phyloP scores from a whole-genome alignment of 2,329 filamentous ascomycete genomes.

The Phaeosphaeriaceae sp. region DNA sequence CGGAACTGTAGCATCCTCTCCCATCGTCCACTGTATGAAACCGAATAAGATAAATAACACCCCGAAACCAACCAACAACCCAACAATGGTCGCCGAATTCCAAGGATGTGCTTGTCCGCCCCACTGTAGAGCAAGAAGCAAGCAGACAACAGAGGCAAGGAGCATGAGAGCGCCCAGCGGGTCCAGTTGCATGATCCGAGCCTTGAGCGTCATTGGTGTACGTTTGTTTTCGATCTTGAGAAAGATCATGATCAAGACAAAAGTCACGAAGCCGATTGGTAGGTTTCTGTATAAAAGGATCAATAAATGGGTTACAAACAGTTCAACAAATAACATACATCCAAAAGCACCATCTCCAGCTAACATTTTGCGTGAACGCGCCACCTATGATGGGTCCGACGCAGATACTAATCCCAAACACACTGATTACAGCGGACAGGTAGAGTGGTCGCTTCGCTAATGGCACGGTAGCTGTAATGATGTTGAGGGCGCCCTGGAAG shows the following conservation, averaged over 20 bases:
- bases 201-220: background rate
- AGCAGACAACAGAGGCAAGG: constrained; percentile 47
- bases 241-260: constrained; percentile 1
- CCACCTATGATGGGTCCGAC: constrained; percentile 11
- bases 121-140: constrained; percentile 56
- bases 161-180: constrained; percentile 47
- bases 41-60: constrained; percentile 31
- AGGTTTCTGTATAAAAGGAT: constrained; percentile 1
- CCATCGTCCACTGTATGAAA: constrained; percentile 6
- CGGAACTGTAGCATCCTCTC: constrained; percentile 34
- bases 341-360: constrained; percentile 13
- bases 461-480: background rate
- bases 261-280: constrained; percentile 1
- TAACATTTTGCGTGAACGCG: constrained; percentile 2
- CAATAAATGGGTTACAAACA: background rate
- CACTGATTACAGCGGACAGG: background rate
- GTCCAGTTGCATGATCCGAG: constrained; percentile 8
- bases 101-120: constrained; percentile 50
- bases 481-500: constrained; percentile 21
- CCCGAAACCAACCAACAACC: constrained; percentile 55
- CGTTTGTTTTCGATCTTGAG: background rate
- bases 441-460: constrained; percentile 1
- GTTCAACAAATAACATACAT: background rate
- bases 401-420: constrained; percentile 2
- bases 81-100: constrained; percentile 53